phyloP scores from a whole-genome alignment of 2,329 filamentous ascomycete species.

The Pseudogymnoascus sp. region DNA sequence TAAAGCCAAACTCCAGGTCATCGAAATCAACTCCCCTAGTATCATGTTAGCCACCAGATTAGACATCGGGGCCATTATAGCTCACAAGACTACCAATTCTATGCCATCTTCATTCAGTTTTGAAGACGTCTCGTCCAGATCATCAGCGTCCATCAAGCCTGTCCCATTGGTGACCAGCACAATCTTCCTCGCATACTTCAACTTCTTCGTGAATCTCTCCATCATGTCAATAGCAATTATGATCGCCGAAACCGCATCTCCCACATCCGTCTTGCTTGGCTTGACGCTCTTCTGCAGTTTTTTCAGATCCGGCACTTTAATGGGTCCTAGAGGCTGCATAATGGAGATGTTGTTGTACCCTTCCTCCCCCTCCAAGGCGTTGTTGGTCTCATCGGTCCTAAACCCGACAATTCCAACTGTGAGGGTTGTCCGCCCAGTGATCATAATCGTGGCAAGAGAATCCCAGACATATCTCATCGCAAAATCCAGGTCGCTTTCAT shows the following conservation, averaged over 20 bases:
- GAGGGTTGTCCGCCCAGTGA: constrained; percentile 61
- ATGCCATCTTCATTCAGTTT: constrained; percentile 73
- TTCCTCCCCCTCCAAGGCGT: constrained; percentile 58
- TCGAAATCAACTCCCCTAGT: constrained; percentile 85
- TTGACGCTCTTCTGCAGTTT: constrained; percentile 55
- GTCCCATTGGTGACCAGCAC: constrained; percentile 78
- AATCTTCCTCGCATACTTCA: constrained; percentile 75
- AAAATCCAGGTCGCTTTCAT: constrained; percentile 79
- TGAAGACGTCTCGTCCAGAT: constrained; percentile 57
- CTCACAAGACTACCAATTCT: constrained; percentile 69
- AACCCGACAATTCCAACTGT: constrained; percentile 74
- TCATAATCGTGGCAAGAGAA: constrained; percentile 69
- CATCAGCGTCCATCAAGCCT: constrained; percentile 64
- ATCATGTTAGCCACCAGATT: constrained; percentile 19
- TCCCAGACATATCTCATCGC: constrained; percentile 92
- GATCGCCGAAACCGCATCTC: constrained; percentile 82
- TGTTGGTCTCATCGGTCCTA: constrained; percentile 68
- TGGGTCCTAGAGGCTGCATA: constrained; percentile 56
- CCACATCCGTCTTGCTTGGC: constrained; percentile 58
- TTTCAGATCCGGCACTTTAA: constrained; percentile 61
- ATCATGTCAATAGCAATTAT: constrained; percentile 87
- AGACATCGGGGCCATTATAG: constrained; percentile 20
- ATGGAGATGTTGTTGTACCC: constrained; percentile 78
- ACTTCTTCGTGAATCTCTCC: constrained; percentile 64
- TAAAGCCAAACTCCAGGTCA: constrained; percentile 79